Conservation (phyloP, 1,284 basidiomycete species). For the Heterobasidion occidentale region DNA sequence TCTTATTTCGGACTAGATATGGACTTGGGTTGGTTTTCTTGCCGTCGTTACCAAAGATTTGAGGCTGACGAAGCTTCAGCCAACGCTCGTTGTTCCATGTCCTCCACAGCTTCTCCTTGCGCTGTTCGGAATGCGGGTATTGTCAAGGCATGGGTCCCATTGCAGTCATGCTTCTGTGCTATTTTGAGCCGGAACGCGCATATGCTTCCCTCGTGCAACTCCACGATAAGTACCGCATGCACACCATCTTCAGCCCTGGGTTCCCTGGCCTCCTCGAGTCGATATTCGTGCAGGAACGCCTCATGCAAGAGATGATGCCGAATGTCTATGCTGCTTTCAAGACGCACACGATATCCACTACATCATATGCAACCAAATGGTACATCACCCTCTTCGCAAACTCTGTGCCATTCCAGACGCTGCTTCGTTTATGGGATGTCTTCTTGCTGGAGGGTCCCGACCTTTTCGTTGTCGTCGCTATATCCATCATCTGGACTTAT, state of each 20-base stretch:
- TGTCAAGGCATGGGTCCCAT: constrained; percentile 99
- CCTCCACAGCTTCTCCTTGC: constrained; percentile 84
- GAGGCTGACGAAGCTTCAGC: constrained; percentile 29
- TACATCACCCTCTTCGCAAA: constrained; percentile 97
- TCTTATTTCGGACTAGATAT: constrained; percentile 93
- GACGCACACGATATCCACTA: constrained; percentile 85
- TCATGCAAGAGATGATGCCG: constrained; percentile 83
- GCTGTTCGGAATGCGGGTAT: constrained; percentile 87
- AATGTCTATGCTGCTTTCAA: constrained; percentile 81
- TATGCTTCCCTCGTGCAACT: constrained; percentile 81
- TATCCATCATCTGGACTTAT: constrained; percentile 88
- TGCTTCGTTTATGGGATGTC: constrained; percentile 92
- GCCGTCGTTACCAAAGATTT: constrained; percentile 4
- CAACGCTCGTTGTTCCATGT: constrained; percentile 94
- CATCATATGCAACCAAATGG: constrained; percentile 97
- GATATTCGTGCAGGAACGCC: constrained; percentile 89
- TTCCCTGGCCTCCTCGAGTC: constrained; percentile 94
- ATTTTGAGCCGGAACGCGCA: constrained; percentile 83
- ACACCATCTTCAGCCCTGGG: constrained; percentile 86
- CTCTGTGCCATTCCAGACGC: constrained; percentile 92
- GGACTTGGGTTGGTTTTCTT: constrained; percentile 69
- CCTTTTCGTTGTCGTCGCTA: constrained; percentile 76
- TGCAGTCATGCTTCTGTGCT: constrained; percentile 90
- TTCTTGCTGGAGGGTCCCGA: constrained; percentile 89
- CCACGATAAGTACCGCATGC: constrained; percentile 86